Evolutionary conservation across 371 early-diverging fungal genomes (phyloP).

Genomic region (Coemansia sp.): DNA sequence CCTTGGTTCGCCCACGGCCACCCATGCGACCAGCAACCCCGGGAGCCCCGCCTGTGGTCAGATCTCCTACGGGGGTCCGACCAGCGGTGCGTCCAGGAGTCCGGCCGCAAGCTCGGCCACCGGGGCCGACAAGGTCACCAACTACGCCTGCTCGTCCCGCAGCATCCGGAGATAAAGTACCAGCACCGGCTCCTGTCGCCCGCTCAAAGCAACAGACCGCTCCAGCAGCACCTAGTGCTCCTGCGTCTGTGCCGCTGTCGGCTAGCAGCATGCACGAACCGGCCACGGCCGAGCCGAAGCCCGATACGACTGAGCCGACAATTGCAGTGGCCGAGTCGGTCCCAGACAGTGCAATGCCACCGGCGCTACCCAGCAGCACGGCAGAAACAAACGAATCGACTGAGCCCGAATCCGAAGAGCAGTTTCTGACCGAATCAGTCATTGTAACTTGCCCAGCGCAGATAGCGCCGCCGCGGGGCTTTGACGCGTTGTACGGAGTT

Average conservation of each 20-base stretch:
- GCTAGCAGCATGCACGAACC: neutral
- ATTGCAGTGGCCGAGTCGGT: too few relatives aligned
- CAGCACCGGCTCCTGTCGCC: constrained; percentile 1
- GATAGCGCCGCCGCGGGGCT: constrained; percentile 24
- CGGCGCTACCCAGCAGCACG: neutral
- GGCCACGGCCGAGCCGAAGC: constrained; percentile 4
- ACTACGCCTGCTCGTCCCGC: constrained; percentile 6
- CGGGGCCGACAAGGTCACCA: constrained; percentile 3
- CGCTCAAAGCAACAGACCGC: constrained; percentile 4
- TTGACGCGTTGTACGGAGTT: constrained; percentile 30
- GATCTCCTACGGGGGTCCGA: constrained; percentile 20
- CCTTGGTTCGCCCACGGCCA: constrained; percentile 15
- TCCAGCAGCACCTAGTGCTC: neutral
- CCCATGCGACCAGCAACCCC: constrained; percentile 8
- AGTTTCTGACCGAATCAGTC: constrained; percentile 33
- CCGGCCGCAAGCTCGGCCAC: constrained; percentile 13
- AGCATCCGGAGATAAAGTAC: neutral
- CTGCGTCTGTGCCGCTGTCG: neutral
- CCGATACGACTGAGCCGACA: constrained; percentile 2
- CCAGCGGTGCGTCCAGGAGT: constrained; percentile 21
- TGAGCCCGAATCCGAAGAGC: constrained; percentile 15
- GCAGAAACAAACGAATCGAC: neutral
- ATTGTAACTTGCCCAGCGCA: constrained; percentile 25
- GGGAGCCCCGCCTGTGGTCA: constrained; percentile 4
- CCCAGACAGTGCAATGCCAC: neutral